Conservation (phyloP, 371 early-diverging fungal genomes). For the Mucor velutinosus region DNA sequence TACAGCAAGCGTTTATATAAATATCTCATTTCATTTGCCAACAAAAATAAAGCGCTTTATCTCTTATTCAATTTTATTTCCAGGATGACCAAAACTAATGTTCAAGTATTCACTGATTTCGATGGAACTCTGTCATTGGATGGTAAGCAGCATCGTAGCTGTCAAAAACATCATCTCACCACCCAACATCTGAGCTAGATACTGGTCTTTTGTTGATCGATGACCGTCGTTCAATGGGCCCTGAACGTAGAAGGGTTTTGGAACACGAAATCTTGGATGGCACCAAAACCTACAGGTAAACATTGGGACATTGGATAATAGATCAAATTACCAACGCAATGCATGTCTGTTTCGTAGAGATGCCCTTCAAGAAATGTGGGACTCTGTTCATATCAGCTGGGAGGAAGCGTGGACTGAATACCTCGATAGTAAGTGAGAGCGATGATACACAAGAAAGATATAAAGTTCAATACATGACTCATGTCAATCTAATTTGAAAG, state of each 20-base stretch:
- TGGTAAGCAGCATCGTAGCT: conserved; percentile 23
- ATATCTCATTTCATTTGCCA: neutral
- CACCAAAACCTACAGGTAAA: conserved; percentile 44
- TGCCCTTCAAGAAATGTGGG: conserved; percentile 60
- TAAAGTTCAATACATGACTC: neutral
- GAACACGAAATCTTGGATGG: conserved; percentile 46
- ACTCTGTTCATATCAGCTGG: conserved; percentile 58
- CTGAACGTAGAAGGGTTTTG: conserved; percentile 41
- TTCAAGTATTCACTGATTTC: conserved; percentile 53
- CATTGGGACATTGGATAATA: neutral
- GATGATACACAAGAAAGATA: neutral
- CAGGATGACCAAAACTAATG: conserved; percentile 9
- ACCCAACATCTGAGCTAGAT: conserved; percentile 14
- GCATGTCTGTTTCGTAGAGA: conserved; percentile 22
- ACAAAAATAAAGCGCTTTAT: neutral
- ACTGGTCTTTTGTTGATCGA: conserved; percentile 50
- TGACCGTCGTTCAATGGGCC: conserved; percentile 46
- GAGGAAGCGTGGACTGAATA: conserved; percentile 61
- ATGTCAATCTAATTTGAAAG: conserved; percentile 12
- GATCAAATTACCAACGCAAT: neutral
- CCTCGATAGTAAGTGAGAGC: conserved; percentile 40
- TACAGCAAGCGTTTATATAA: neutral
- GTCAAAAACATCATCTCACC: neutral
- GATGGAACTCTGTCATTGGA: conserved; percentile 53
- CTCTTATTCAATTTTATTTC: neutral